Evolutionary conservation across 2,329 filamentous ascomycete genomes (phyloP), one percentile per base, ranked within the genome.

Genomic region (Colletotrichum eremochloae): DNA sequence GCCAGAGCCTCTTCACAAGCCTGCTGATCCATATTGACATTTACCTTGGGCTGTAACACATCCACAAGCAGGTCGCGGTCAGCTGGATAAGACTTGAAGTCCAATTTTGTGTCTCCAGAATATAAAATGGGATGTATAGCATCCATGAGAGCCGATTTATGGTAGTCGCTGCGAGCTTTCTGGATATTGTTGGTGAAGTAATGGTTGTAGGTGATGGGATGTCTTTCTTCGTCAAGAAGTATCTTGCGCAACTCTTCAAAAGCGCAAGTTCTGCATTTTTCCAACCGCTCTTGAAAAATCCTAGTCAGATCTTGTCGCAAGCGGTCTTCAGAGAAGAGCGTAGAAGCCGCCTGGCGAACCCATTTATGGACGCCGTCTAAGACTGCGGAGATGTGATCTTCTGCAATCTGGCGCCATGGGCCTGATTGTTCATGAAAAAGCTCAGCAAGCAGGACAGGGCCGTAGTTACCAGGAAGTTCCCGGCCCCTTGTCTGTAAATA

Each of bases 381-480:
- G 5, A 72, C 53, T 24, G 46, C 20, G 1, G 58, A 68, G 7
- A 68, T 53, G 2, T 72, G 69, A 1, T 40, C 15, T 20, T 64
- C 58, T 3, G 69, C 58, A 8, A 72, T 58, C 0, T 42, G 5
- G 2, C 58, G 69, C 91, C 90, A 93, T 0, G 85, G 86, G 8
- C 75, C 67, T 0, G 86, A 89, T 69, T 93, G 90, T 57, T 91
- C 85, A 29, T 81, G 80, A 76, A 93, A 93, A 0, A 93, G 77
- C 31, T 91, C 86, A 0, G 82, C 81, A 0, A 93, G 84, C 12
- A 92, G 80, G 65, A 89, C 77, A 0, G 90, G 86, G 71, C 91
- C 91, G 78, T 90, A 92, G 0, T 83, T 88, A 0, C 90, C 89
- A 0, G 89, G 88, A 0, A 93, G 79, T 76, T 93, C 91, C 6